Conservation (phyloP, 164 flowering plant species). For the Tetrastigma voinierianum region DNA sequence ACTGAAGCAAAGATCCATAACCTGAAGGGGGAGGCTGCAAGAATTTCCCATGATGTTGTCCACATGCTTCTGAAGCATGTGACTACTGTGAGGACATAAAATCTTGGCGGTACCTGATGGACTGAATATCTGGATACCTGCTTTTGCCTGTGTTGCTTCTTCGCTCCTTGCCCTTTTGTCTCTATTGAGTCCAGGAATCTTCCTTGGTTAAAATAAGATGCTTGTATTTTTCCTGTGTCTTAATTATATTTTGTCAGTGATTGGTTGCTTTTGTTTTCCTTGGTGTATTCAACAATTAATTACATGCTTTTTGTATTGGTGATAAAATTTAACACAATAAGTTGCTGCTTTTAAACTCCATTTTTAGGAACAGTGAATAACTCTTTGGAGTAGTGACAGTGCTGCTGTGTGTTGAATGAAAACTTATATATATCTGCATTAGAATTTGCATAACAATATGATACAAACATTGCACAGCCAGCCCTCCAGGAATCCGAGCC, state of each 20-base stretch:
- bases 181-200: background rate
- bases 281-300: background rate
- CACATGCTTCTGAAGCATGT: slow-evolving; percentile 82
- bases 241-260: background rate
- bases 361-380: too few species aligned
- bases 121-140: background rate
- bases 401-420: too few species aligned
- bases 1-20: slow-evolving; percentile 64
- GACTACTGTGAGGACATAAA: slow-evolving; percentile 69
- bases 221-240: background rate
- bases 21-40: slow-evolving; percentile 54
- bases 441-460: too few species aligned
- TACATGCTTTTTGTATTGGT: too few species aligned
- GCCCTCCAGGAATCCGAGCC: too few species aligned
- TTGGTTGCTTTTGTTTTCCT: slow-evolving; percentile 7
- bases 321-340: too few species aligned
- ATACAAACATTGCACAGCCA: too few species aligned
- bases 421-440: too few species aligned
- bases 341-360: too few species aligned
- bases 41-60: slow-evolving; percentile 69
- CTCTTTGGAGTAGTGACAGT: too few species aligned
- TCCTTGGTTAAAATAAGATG: background rate
- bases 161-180: background rate
- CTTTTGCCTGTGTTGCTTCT: background rate
- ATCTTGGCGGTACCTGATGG: background rate